Conservation (phyloP, 176 grass and related monocot species). For the Musa troglodytarum region DNA sequence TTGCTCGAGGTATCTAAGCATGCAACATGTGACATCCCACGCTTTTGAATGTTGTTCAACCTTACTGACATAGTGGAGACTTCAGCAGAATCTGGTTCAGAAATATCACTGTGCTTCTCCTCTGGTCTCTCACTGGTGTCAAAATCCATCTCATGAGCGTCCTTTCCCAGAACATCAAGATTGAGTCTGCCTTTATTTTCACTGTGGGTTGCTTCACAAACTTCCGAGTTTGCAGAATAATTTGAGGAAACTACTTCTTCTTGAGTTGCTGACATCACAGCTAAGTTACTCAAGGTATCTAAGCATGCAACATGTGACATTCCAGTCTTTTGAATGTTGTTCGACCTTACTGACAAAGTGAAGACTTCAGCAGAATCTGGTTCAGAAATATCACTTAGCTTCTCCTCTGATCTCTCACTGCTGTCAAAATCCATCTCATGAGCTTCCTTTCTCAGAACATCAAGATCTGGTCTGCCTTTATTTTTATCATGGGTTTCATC, state of each 20-base stretch:
- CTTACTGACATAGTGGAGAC: conserved; percentile 4
- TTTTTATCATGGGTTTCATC: conserved; percentile 6
- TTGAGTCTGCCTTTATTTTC: background rate
- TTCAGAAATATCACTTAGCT: conserved; percentile 22
- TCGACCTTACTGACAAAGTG: conserved; percentile 3
- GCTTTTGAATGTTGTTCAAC: conserved; percentile 19
- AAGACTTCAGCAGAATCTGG: conserved; percentile 17
- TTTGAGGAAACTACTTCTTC: conserved; percentile 21
- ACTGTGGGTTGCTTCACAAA: background rate
- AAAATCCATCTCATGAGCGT: conserved; percentile 22
- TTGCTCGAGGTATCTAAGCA: conserved; percentile 22
- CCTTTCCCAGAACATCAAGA: background rate
- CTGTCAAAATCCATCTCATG: conserved; percentile 18
- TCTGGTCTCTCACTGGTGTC: conserved; percentile 24
- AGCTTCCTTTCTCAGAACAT: conserved; percentile 4
- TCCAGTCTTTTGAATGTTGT: conserved; percentile 24
- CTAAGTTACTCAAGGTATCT: conserved; percentile 18
- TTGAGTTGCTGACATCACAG: conserved; percentile 21
- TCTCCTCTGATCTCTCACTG: conserved; percentile 24
- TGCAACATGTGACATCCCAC: conserved; percentile 20
- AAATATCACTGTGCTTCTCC: conserved; percentile 7
- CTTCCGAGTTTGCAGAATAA: conserved; percentile 23
- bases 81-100: conserved; percentile 25
- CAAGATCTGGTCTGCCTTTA: too few species aligned
- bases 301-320: conserved; percentile 20